Evolutionary conservation across 768 basidiomycete species (phyloP), one percentile per base, ranked within the genome.

Genomic region (Tylopilus plumbeoviolaceoides): DNA sequence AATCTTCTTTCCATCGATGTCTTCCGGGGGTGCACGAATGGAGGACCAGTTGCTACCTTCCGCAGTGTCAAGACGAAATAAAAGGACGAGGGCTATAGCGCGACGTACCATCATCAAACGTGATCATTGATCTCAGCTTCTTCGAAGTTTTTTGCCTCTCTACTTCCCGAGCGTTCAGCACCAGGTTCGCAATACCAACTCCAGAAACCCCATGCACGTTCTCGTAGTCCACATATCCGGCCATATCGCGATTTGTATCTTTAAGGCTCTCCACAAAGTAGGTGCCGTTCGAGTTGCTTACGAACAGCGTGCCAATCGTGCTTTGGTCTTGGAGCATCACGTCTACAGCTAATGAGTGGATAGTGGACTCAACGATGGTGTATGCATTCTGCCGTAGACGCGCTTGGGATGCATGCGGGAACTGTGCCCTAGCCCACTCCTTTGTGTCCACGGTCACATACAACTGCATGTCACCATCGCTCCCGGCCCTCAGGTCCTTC

Each of bases 211-310:
- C 91, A 59, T 87, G 87, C 33, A 95, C 68, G 53, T 81, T 83
- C 72, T 99, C 97, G 61, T 86, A 98, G 67, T 98, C 97, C 33
- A 98, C 95, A 54, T 83, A 97, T 10, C 95, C 97, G 54, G 77
- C 70, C 42, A 79, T 75, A 67, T 98, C 95, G 44, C 97, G 76
- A 67, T 98, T 98, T 5, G 97, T 98, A 63, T 95, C 86, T 71
- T 85, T 82, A 53, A 99, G 76, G 60, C 89, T 88, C 70, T 95
- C 81, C 10, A 93, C 88, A 67, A 98, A 99, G 70, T 83, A 95
- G 14, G 94, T 97, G 4, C 97, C 97, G 61, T 98, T 95, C 35
- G 89, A 91, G 70, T 98, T 97, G 72, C 87, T 90, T 50, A 95
- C 87, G 74, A 98, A 99, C 14, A 99, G 73, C 2, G 95, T 98